phyloP scores from a whole-genome alignment of 2,329 filamentous ascomycete species.

The Pseudonectria buxi region DNA sequence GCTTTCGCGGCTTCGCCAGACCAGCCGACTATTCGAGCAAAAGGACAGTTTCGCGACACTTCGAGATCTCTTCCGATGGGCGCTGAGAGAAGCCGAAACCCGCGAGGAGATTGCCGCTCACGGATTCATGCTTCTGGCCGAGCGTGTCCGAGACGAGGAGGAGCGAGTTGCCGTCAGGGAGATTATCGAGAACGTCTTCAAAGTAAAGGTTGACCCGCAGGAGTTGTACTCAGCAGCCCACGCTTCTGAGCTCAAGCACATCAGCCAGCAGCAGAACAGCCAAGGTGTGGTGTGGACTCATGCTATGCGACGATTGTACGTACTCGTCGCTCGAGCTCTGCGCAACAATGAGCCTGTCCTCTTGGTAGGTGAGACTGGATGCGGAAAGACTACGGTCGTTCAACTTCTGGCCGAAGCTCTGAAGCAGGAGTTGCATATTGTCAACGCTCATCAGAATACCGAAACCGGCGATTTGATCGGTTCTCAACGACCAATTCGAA shows the following conservation, averaged over 20 bases:
- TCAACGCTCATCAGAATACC: slow-evolving; percentile 97
- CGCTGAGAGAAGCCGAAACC: slow-evolving; percentile 73
- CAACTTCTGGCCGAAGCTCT: slow-evolving; percentile 83
- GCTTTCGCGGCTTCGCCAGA: slow-evolving; percentile 81
- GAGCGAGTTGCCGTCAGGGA: slow-evolving; percentile 79
- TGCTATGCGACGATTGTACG: slow-evolving; percentile 86
- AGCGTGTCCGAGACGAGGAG: slow-evolving; percentile 85
- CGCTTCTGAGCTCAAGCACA: slow-evolving; percentile 49
- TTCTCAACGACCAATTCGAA: slow-evolving; percentile 84
- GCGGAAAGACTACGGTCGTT: slow-evolving; percentile 94
- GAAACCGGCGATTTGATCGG: slow-evolving; percentile 97
- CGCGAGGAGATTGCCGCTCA: slow-evolving; percentile 85
- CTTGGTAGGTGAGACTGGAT: slow-evolving; percentile 92
- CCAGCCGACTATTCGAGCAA: slow-evolving; percentile 87
- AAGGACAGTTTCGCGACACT: slow-evolving; percentile 96
- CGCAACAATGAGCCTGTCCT: slow-evolving; percentile 89
- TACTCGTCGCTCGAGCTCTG: slow-evolving; percentile 80
- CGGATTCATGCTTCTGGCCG: slow-evolving; percentile 92
- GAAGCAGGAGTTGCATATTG: slow-evolving; percentile 69
- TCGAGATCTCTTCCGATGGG: slow-evolving; percentile 94
- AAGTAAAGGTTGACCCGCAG: slow-evolving; percentile 69
- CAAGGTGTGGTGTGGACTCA: slow-evolving; percentile 85
- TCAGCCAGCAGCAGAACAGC: slow-evolving; percentile 39
- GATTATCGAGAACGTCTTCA: slow-evolving; percentile 87
- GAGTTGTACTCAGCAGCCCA: slow-evolving; percentile 61